Conservation (phyloP, 2,329 filamentous ascomycete genomes). For the Fusarium sp. region DNA sequence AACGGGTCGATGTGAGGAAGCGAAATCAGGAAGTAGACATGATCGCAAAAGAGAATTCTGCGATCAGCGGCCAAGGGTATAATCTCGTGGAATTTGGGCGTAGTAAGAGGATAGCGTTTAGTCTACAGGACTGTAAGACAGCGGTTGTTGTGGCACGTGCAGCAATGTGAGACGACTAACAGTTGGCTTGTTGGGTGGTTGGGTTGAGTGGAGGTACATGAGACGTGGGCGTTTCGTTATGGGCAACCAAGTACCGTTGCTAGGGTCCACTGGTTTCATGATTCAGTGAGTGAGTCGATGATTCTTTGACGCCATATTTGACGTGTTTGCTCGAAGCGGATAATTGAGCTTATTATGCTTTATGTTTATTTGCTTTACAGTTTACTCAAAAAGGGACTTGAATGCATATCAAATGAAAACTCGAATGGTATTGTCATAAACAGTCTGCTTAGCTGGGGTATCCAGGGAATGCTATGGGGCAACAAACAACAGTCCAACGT, state of each 20-base stretch:
- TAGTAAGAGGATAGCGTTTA: slow-evolving; percentile 28
- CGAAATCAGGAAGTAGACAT: slow-evolving; percentile 31
- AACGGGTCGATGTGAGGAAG: background rate
- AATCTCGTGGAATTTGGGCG: slow-evolving; percentile 26
- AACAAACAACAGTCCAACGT: slow-evolving; percentile 3
- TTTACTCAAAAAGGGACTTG: too few species aligned
- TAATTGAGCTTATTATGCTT: background rate
- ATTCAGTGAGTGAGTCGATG: slow-evolving; percentile 17
- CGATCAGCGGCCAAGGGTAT: slow-evolving; percentile 23
- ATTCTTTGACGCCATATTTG: slow-evolving; percentile 17
- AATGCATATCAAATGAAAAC: background rate
- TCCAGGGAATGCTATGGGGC: slow-evolving; percentile 5
- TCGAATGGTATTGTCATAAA: slow-evolving; percentile 1
- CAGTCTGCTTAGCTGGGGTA: slow-evolving; percentile 14
- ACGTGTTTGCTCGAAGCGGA: background rate
- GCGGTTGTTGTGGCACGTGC: slow-evolving; percentile 44
- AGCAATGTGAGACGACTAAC: slow-evolving; percentile 40
- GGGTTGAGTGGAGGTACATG: slow-evolving; percentile 36
- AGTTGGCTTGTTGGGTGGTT: slow-evolving; percentile 44
- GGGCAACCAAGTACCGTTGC: slow-evolving; percentile 22
- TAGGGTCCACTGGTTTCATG: slow-evolving; percentile 27
- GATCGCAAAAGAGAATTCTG: slow-evolving; percentile 21
- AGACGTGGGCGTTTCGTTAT: slow-evolving; percentile 19
- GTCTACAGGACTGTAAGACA: slow-evolving; percentile 18
- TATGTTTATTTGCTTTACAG: background rate